Evolutionary conservation across 352 stramenopile species (phyloP), one percentile per base, ranked within the genome.

Genomic region (Phytophthora ohioensis): DNA sequence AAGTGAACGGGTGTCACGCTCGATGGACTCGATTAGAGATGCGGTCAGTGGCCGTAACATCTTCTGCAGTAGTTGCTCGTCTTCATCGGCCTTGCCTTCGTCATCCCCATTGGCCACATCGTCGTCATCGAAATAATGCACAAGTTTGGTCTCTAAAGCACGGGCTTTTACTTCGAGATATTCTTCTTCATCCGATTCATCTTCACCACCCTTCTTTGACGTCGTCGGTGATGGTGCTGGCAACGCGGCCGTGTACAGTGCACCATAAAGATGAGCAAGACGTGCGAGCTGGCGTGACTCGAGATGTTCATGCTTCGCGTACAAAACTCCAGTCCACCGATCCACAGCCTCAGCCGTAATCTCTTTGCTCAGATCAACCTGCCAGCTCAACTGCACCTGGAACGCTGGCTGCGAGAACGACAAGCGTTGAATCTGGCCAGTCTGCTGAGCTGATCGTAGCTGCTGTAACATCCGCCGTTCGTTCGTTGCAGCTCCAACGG

Each of bases 71-170:
- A 79, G 52, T 36, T 36, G 13, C 1, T 77, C 51, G 56, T 90
- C 59, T 21, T 78, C 79, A 27, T 76, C 60, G 13, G 47, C 36
- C 9, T 75, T 64, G 30, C 6, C 39, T 27, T 63, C 47, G 7
- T 27, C 38, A n/a, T 27, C 31, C 13, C 35, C 30, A 34, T 63
- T 46, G 6, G 58, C 31, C 2, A 60, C 57, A 7, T 76, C 56
- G 12, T 87, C 72, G 17, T 90, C 73, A 7, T 92, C 81, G 72
- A 95, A 94, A 65, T 95, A 95, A 12, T 65, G 68, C 5, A 79
- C 69, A 10, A 95, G 68, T 32, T 82, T 85, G 4, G 70, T 51
- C 53, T 93, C 83, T 5, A 91, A 60, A 32, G 58, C 56, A 11
- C 36, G 69, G 0, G 78, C 81, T 63, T 85, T 84, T 2, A 66